Evolutionary conservation across 1,139 yeast species (phyloP).

Genomic region (Zygosaccharomyces sapae): DNA sequence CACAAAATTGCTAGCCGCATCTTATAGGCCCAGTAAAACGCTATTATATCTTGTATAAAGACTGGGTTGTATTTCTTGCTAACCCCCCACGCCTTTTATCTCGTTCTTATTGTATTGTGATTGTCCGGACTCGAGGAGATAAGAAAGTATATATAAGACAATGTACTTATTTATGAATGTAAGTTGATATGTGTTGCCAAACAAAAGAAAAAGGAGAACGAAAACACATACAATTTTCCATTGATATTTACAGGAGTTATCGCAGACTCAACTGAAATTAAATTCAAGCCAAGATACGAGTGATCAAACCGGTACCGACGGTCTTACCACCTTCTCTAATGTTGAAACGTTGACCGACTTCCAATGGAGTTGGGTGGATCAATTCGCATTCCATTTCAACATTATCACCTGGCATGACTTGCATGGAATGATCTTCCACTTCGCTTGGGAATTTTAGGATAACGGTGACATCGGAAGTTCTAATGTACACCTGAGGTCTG

Average conservation of each 20-base stretch:
- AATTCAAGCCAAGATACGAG: slow-evolving; percentile 71
- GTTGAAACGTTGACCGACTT: slow-evolving; percentile 97
- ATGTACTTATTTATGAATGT: not conserved
- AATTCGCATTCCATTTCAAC: slow-evolving; percentile 92
- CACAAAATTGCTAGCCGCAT: not conserved
- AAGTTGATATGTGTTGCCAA: not conserved
- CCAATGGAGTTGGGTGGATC: slow-evolving; percentile 89
- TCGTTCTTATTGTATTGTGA: not conserved
- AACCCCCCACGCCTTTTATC: not conserved
- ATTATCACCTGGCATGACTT: slow-evolving; percentile 98
- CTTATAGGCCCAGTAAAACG: not conserved
- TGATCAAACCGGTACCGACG: slow-evolving; percentile 96
- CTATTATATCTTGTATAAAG: not conserved
- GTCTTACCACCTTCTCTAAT: slow-evolving; percentile 99
- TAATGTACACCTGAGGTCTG: slow-evolving; percentile 95
- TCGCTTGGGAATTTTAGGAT: slow-evolving; percentile 88
- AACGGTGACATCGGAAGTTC: slow-evolving; percentile 95
- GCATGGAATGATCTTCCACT: slow-evolving; percentile 78
- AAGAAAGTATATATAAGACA: not conserved
- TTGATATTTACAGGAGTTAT: slow-evolving; percentile 5
- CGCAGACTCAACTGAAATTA: not conserved
- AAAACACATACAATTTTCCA: not conserved
- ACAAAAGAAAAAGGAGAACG: not conserved
- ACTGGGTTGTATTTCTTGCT: too few relatives aligned
- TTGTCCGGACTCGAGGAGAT: not conserved